Percentiles rank a stretch among this genome's conserved stretches.
Conservation (phyloP, 139 green algal genomes). For the Ettlia oleoabundans region DNA sequence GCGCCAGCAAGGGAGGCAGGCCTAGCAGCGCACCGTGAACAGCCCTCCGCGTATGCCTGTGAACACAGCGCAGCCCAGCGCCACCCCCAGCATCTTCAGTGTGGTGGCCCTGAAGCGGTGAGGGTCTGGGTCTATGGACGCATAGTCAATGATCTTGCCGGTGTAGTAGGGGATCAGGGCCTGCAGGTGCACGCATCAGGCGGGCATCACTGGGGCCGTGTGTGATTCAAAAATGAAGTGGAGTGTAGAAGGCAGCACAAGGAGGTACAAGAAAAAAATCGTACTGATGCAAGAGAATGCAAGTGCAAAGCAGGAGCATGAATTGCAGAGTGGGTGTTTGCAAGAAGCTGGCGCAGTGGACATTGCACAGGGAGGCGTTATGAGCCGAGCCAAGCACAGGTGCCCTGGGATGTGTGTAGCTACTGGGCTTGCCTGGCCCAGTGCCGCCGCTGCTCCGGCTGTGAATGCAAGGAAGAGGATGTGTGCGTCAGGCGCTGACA, state of each 20-base stretch:
- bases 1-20: no score
- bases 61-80: conserved; percentile 68
- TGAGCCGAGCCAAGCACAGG: no score
- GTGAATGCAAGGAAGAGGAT: conserved; percentile 65
- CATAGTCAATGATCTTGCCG: conserved; percentile 80
- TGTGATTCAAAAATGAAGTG: no score
- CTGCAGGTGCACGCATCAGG: conserved; percentile 62
- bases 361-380: neutral
- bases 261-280: no score
- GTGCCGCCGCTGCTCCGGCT: conserved; percentile 64
- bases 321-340: neutral
- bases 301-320: neutral
- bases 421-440: conserved; percentile 56
- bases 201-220: conserved; percentile 50
- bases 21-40: conserved; percentile 64
- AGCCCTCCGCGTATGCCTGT: conserved; percentile 75
- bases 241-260: no score
- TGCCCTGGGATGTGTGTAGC: no score
- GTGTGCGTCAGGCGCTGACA: conserved; percentile 58
- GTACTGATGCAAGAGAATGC: neutral
- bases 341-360: no score
- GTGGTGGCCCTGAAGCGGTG: conserved; percentile 60
- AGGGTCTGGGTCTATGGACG: conserved; percentile 71
- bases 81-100: conserved; percentile 65
- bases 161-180: conserved; percentile 83